Evolutionary conservation across 305 asterid genomes (phyloP).

Genomic region (Petunia hybrid): DNA sequence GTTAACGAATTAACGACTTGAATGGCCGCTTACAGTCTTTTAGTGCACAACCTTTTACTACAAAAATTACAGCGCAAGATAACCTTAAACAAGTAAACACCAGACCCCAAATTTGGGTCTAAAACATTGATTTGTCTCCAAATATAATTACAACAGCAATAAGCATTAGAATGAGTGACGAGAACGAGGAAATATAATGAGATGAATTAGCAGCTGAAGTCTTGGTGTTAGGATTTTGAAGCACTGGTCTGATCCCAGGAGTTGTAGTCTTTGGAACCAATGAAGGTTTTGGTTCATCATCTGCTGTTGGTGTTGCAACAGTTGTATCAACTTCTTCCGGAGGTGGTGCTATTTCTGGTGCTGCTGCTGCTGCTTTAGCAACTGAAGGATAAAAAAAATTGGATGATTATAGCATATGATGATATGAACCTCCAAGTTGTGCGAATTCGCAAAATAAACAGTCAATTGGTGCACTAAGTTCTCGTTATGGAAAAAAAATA

Average conservation of each 20-base stretch:
- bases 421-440: background rate
- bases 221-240: constrained; percentile 19
- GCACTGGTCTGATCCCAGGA: constrained; percentile 37
- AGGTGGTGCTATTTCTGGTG: background rate
- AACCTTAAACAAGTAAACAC: background rate
- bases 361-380: constrained; percentile 13
- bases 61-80: background rate
- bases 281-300: constrained; percentile 20
- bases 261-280: constrained; percentile 38
- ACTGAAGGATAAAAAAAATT: background rate
- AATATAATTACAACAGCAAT: constrained; percentile 27
- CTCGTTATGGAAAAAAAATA: too few species aligned
- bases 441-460: background rate
- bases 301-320: constrained; percentile 31
- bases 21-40: background rate
- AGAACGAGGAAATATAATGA: constrained; percentile 8
- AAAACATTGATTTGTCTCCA: background rate
- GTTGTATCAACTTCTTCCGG: constrained; percentile 15
- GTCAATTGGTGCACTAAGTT: background rate
- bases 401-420: background rate
- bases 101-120: background rate
- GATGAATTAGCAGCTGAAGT: constrained; percentile 37
- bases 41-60: constrained; percentile 4
- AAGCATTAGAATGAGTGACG: constrained; percentile 30
- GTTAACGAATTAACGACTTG: background rate